Evolutionary conservation across 805 yeast genomes (phyloP).

Genomic region (Cyberlindnera mrakii): DNA sequence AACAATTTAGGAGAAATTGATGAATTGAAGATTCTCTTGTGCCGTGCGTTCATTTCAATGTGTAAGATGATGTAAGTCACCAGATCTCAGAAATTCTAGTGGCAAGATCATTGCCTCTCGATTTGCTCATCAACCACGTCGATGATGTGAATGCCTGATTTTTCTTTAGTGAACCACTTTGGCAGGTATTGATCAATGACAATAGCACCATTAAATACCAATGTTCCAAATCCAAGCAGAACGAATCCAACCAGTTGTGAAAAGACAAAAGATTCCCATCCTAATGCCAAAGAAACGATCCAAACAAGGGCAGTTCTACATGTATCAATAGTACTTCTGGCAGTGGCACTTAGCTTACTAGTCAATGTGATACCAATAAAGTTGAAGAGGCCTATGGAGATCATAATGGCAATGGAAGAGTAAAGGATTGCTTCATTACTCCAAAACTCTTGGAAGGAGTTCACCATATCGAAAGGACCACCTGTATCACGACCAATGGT

Average conservation of each 20-base stretch:
- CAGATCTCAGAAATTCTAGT: not conserved
- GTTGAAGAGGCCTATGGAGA: constrained; percentile 67
- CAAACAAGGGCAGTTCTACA: constrained; percentile 72
- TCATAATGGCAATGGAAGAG: constrained; percentile 60
- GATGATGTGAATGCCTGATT: constrained; percentile 22
- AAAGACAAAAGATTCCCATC: constrained; percentile 68
- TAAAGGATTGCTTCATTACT: constrained; percentile 35
- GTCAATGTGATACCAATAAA: constrained; percentile 70
- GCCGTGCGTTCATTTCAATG: no score
- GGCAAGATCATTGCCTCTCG: constrained; percentile 26
- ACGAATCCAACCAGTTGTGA: constrained; percentile 61
- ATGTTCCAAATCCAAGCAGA: constrained; percentile 62
- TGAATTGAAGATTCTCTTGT: no score
- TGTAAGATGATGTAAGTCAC: not conserved
- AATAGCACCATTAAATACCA: constrained; percentile 66
- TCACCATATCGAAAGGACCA: constrained; percentile 47
- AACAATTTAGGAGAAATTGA: no score
- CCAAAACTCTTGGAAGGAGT: constrained; percentile 45
- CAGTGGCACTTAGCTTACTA: constrained; percentile 60
- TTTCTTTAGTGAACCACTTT: constrained; percentile 31
- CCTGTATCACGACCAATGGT: constrained; percentile 32
- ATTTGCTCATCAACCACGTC: constrained; percentile 37
- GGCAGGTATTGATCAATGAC: constrained; percentile 49
- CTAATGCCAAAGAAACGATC: constrained; percentile 60
- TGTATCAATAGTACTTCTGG: constrained; percentile 74